These are phyloP conservation scores for Sporothrix brunneoviolacea DNA, from an alignment of 2,329 filamentous ascomycete species.

Conservation along the genomic window DNA sequence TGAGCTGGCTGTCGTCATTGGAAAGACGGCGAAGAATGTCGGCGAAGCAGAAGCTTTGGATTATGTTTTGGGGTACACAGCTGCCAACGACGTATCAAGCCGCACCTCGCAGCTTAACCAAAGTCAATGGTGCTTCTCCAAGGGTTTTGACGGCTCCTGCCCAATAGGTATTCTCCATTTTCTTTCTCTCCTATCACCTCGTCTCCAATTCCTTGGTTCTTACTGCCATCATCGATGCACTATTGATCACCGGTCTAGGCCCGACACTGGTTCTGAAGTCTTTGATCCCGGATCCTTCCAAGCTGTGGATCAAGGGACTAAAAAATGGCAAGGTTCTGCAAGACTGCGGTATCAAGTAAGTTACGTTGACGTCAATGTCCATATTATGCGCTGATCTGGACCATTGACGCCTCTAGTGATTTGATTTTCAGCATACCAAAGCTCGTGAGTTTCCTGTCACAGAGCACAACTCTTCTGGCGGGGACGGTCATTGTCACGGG, in stretches of 20 bases:
- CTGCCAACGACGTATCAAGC: constrained; percentile 40
- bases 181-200: too few relatives aligned
- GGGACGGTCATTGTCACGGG: constrained; percentile 38
- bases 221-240: too few relatives aligned
- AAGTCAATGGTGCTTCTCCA: constrained; percentile 52
- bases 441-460: constrained; percentile 36
- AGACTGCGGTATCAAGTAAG: constrained; percentile 8
- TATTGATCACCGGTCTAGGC: constrained; percentile 16
- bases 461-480: constrained; percentile 35
- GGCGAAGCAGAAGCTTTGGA: constrained; percentile 48
- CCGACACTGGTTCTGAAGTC: constrained; percentile 42
- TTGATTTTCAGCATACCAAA: constrained; percentile 47
- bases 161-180: constrained; percentile 33
- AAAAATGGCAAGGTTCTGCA: constrained; percentile 34
- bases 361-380: too few relatives aligned
- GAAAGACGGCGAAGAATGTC: constrained; percentile 46
- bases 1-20: constrained; percentile 52
- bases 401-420: constrained; percentile 24
- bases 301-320: constrained; percentile 34
- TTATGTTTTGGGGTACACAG: constrained; percentile 54
- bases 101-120: constrained; percentile 48
- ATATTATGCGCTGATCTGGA: too few relatives aligned
- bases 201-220: too few relatives aligned
- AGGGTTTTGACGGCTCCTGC: constrained; percentile 51
- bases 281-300: constrained; percentile 34